phyloP scores from a whole-genome alignment of 345 rosid species.

The Populus alba region DNA sequence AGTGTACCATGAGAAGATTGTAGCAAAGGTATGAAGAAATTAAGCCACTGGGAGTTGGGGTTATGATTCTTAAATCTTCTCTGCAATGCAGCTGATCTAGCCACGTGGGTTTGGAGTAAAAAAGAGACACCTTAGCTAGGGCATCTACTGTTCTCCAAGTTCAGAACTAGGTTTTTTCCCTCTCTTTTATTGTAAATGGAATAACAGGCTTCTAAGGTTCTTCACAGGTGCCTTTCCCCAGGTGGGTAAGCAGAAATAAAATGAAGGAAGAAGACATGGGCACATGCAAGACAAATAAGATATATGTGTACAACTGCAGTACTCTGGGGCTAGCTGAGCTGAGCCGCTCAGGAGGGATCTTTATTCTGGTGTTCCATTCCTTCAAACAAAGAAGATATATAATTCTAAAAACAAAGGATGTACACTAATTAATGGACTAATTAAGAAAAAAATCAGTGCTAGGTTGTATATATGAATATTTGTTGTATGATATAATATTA shows the following conservation, averaged over 20 bases:
- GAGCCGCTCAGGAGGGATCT: neutral
- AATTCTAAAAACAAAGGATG: neutral
- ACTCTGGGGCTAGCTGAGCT: neutral
- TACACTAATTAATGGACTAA: neutral
- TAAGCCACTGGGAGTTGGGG: neutral
- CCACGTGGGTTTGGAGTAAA: neutral
- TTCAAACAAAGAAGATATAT: neutral
- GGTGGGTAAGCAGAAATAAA: neutral
- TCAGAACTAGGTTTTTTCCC: conserved; percentile 25
- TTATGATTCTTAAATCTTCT: neutral
- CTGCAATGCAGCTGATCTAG: neutral
- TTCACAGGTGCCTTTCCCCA: conserved; percentile 5
- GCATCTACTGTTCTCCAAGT: conserved; percentile 2
- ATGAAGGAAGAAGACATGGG: conserved; percentile 1
- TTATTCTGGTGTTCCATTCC: neutral
- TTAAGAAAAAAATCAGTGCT: neutral
- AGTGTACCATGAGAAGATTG: neutral
- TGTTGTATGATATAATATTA: neutral
- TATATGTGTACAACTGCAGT: neutral
- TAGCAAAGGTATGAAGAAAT: neutral
- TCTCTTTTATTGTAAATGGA: neutral
- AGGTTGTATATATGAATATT: neutral
- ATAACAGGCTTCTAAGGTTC: conserved; percentile 13
- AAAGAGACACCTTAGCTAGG: neutral
- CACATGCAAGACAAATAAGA: neutral